Conservation (phyloP, 495 filamentous ascomycete genomes). For the Tuber indicum region DNA sequence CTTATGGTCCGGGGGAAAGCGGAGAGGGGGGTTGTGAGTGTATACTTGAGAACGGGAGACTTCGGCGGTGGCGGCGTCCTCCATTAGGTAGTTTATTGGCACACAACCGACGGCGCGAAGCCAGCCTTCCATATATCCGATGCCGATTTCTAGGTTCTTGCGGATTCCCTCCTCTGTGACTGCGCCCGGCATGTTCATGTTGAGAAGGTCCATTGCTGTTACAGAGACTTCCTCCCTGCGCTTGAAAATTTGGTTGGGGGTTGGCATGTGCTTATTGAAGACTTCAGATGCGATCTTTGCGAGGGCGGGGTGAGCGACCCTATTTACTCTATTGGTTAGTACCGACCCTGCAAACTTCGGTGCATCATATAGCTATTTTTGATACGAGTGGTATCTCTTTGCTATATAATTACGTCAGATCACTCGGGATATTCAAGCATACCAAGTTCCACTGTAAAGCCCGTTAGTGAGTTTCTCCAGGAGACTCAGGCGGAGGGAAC, state of each 20-base stretch:
- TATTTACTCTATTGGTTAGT: constrained; percentile 48
- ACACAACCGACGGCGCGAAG: constrained; percentile 90
- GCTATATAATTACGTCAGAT: neutral
- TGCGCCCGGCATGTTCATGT: constrained; percentile 94
- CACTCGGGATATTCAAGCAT: constrained; percentile 1
- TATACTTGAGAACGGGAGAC: constrained; percentile 62
- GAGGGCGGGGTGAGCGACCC: constrained; percentile 95
- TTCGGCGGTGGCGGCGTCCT: constrained; percentile 96
- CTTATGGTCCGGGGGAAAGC: neutral
- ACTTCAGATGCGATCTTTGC: constrained; percentile 82
- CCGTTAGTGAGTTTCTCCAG: constrained; percentile 15
- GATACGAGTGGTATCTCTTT: neutral
- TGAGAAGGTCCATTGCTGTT: constrained; percentile 82
- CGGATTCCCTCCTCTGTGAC: constrained; percentile 94
- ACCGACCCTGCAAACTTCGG: neutral
- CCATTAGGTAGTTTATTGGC: constrained; percentile 99
- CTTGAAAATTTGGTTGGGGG: constrained; percentile 90
- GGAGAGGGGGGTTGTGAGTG: neutral
- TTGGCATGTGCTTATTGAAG: constrained; percentile 99
- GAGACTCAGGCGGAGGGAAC: constrained; percentile 16
- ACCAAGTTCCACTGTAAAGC: constrained; percentile 37
- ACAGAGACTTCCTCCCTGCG: constrained; percentile 86
- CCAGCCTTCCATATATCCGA: constrained; percentile 99
- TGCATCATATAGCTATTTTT: neutral
- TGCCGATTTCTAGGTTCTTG: constrained; percentile 95